These are phyloP conservation scores for Candida pseudofarinosa DNA, from an alignment of 805 yeast species.

Conservation along the genomic window DNA sequence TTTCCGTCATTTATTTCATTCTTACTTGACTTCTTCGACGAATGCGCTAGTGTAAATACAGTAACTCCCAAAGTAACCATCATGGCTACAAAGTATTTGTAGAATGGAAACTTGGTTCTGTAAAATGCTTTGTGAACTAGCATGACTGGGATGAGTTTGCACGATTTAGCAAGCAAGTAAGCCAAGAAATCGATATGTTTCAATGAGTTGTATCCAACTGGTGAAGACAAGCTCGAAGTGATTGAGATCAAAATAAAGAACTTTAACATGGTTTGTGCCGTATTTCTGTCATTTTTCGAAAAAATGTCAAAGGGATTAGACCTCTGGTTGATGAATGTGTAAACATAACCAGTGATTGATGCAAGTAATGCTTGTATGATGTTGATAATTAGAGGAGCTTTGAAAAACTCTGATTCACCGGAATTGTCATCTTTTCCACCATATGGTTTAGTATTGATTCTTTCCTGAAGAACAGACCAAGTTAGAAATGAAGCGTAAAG, in stretches of 20 bases:
- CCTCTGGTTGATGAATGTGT: slow-evolving; percentile 39
- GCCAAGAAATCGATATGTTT: slow-evolving; percentile 84
- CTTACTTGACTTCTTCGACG: slow-evolving; percentile 22
- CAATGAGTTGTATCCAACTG: slow-evolving; percentile 75
- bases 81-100: slow-evolving; percentile 74
- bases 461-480: slow-evolving; percentile 92
- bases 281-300: slow-evolving; percentile 21
- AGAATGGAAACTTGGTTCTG: slow-evolving; percentile 63
- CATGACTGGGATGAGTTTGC: slow-evolving; percentile 94
- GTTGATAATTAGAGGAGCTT: slow-evolving; percentile 77
- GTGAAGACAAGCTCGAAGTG: slow-evolving; percentile 78
- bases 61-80: slow-evolving; percentile 82
- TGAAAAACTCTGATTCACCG: slow-evolving; percentile 44
- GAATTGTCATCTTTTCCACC: slow-evolving; percentile 38
- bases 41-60: slow-evolving; percentile 60
- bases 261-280: slow-evolving; percentile 17
- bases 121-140: slow-evolving; percentile 71
- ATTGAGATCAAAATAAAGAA: slow-evolving; percentile 53
- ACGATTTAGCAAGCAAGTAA: slow-evolving; percentile 82
- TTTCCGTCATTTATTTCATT: slow-evolving; percentile 38
- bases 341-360: slow-evolving; percentile 58
- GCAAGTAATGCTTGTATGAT: slow-evolving; percentile 73
- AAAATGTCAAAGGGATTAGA: slow-evolving; percentile 27
- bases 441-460: slow-evolving; percentile 73
- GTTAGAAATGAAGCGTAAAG: slow-evolving; percentile 82